A percentile compares a stretch with the other conserved stretches of the same genome.
Conservation (phyloP, 805 yeast species). For the Myxozyma lipomycoides region DNA sequence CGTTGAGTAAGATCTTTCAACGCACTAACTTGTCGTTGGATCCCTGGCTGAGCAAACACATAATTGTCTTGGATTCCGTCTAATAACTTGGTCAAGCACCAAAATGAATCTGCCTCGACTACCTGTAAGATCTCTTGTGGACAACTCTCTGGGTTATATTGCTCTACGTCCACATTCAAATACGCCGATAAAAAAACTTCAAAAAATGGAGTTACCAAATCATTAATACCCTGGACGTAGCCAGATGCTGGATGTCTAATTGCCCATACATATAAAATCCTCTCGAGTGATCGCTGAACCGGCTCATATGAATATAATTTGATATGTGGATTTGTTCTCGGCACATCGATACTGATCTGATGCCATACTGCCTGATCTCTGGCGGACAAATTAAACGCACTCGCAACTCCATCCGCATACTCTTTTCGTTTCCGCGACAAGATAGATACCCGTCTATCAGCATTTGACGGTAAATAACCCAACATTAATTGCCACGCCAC, state of each 20-base stretch:
- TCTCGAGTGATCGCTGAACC: conserved; percentile 75
- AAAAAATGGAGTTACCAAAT: conserved; percentile 85
- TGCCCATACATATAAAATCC: conserved; percentile 88
- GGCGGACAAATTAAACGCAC: conserved; percentile 52
- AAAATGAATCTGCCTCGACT: conserved; percentile 92
- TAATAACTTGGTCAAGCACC: conserved; percentile 88
- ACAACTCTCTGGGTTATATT: conserved; percentile 58
- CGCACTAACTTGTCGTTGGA: conserved; percentile 81
- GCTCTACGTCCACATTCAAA: conserved; percentile 47
- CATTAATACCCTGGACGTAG: conserved; percentile 96
- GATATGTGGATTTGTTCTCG: conserved; percentile 85
- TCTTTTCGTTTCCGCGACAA: conserved; percentile 79
- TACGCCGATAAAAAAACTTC: conserved; percentile 78
- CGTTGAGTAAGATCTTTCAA: conserved; percentile 71
- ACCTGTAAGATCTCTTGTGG: conserved; percentile 58
- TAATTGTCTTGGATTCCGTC: conserved; percentile 96
- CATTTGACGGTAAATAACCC: conserved; percentile 87
- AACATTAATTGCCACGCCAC: conserved; percentile 83
- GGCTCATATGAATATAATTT: conserved; percentile 62
- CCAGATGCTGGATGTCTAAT: conserved; percentile 97
- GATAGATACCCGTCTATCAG: conserved; percentile 65
- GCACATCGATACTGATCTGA: conserved; percentile 91
- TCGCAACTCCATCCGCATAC: conserved; percentile 68
- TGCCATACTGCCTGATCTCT: conserved; percentile 84
- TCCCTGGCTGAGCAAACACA: conserved; percentile 98